Evolutionary conservation across 148 eudicot species (phyloP), one percentile per base, ranked within the genome.

Genomic region (Euryodendron excelsum): DNA sequence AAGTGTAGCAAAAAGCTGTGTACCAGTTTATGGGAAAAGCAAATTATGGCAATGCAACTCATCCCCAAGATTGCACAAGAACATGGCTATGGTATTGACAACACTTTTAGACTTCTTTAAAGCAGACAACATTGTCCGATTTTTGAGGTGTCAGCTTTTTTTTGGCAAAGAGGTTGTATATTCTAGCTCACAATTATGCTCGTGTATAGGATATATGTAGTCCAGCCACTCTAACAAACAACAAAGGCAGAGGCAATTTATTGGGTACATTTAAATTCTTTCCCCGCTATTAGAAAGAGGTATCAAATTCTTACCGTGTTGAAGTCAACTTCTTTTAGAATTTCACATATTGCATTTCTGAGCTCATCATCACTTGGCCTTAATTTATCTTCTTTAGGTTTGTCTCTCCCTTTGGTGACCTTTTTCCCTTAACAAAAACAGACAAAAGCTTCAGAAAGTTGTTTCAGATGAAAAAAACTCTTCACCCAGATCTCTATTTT

Each of bases 311-410:
- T 86, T 77, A 96, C 99, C 84, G 98, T 96, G 79, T 96, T 90
- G 87, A 96, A 93, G 86, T 96, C 99, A 68, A 92, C 99, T 84
- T 91, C 93, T 69, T 92, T 90, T 31, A 96, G 98, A 78, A 90
- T 88, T 82, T 89, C 94, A 48, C 94, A 90, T 65, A 93, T 87
- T 36, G 97, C 92, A 76, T 48, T 87, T 75, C 82, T 89, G 17
- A 96, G 88, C 63, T 96, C 92, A 78, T 90, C 91, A 83, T 96
- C 94, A 80, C 85, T 88, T 14, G 97, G 94, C 83, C 77, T 85
- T 66, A 67, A 45, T 72, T 89, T 91, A 25, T 82, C 90, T 76
- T 83, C 96, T 79, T 90, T 94, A 45, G 85, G 75, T 77, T 86
- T 91, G 75, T 78, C 92, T 82, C 86, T 93, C 80, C 90, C 91